Base-by-base conservation (phyloP, 441 rosid genomes). In the Mallotus japonicus region DNA sequence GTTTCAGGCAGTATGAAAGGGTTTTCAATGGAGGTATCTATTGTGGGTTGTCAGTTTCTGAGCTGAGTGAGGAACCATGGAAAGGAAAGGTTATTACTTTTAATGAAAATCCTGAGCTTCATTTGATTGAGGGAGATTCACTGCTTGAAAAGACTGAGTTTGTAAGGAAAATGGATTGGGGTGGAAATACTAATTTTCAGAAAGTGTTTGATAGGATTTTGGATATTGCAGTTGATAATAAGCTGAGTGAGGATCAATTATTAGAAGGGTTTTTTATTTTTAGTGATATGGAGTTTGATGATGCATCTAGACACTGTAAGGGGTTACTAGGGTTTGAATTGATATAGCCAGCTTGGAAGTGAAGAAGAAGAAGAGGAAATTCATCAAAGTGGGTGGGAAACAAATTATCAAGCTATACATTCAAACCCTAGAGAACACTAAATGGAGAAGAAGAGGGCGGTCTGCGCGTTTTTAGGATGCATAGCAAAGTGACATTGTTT, bases 211-310 rank as follows among this genome's bases (percentile, higher is more conserved):
- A 59, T 60, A 61, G 13, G 20, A 71, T 71, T 16, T 19, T 71
- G 56, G 47, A 71, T 1, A 44, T 60, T 44, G 66, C 74, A 8
- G 40, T 19, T 2, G 37, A 22, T 13, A 42, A 20, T 2, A 70
- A 70, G 65, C 20, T 71, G 20, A 46, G 46, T 1, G 74, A 71
- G 24, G 66, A 59, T 71, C 44, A 59, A 16, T 3, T 71, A 71
- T 71, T 3, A 71, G 59, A 17, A 71, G 47, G 44, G 17, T 71
- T 3, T 71, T 71, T 71, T 60, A 66, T 59, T 10, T 71, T 83
- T 12, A 81, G 88, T 58, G 79, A 77, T 44, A 7, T 0, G 0
- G 87, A 85, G 19, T 89, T 89, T 32, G 87, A 86, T 61, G 3
- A 69, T 54, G 91, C 86, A 4, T 77, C 85, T 0, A 55, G 8